Conservation (phyloP, 306 rosid species). For the Inga oerstediana region DNA sequence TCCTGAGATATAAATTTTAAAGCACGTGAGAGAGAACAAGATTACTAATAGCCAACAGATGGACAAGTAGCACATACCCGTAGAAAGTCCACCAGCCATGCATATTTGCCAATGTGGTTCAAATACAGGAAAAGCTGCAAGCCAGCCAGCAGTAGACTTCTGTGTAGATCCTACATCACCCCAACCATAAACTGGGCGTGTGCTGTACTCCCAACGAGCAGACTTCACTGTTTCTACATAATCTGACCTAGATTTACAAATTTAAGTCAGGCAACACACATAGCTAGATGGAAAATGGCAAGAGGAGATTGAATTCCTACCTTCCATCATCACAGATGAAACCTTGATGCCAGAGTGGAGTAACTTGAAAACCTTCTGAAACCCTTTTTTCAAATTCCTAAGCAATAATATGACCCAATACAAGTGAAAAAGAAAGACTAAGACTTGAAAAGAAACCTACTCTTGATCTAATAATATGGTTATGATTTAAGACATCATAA, state of each 20-base stretch:
- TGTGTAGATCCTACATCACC: conserved; percentile 85
- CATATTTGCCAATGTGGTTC: conserved; percentile 99
- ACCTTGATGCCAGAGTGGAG: conserved; percentile 94
- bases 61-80: conserved; percentile 60
- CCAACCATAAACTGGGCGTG: conserved; percentile 92
- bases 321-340: conserved; percentile 91
- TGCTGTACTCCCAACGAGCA: conserved; percentile 94
- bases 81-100: conserved; percentile 89
- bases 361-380: conserved; percentile 93
- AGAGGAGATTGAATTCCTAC: conserved; percentile 39
- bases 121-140: conserved; percentile 96
- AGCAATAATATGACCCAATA: conserved; percentile 30
- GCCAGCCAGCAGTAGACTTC: conserved; percentile 98
- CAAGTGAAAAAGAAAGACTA: not conserved
- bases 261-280: conserved; percentile 29
- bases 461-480: not conserved
- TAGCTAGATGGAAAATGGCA: conserved; percentile 21
- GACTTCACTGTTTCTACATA: conserved; percentile 79
- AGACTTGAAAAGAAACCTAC: not conserved
- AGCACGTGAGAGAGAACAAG: conserved; percentile 29
- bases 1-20: conserved; percentile 68
- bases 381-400: conserved; percentile 83
- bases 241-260: conserved; percentile 64
- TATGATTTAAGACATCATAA: not conserved
- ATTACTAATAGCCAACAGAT: conserved; percentile 21